These are phyloP conservation scores for Rhinocladiella similis DNA, from an alignment of 2,329 filamentous ascomycete species.

Conservation along the genomic window DNA sequence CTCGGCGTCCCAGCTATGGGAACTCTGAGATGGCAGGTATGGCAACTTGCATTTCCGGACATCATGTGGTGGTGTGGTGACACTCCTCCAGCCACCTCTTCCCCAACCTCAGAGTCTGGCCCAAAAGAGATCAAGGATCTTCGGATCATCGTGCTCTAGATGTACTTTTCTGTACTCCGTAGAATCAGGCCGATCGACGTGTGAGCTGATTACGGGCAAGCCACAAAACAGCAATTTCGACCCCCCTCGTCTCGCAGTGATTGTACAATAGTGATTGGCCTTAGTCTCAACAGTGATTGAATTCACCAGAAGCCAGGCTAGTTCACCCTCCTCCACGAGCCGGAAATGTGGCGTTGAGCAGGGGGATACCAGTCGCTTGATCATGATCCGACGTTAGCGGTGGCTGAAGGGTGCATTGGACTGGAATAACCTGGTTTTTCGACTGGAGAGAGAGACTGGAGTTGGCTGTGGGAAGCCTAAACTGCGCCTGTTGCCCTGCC, in stretches of 20 bases:
- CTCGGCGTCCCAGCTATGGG: background rate
- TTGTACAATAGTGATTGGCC: too few species aligned
- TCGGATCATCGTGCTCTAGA: background rate
- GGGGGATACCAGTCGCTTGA: background rate
- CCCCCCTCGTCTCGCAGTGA: background rate
- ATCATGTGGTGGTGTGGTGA: background rate
- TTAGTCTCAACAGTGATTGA: background rate
- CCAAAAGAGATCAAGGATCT: background rate
- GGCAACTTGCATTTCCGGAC: background rate
- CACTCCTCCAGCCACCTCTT: background rate
- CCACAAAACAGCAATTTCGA: background rate
- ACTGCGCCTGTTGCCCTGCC: background rate
- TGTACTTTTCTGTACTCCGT: background rate
- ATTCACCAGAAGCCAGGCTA: too few species aligned
- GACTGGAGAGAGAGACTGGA: background rate
- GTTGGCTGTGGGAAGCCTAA: background rate
- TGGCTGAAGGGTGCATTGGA: slow-evolving; percentile 9
- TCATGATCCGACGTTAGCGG: slow-evolving; percentile 3
- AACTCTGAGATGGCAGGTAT: background rate
- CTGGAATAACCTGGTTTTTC: background rate
- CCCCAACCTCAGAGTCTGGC: background rate
- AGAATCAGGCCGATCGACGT: background rate
- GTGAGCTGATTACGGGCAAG: background rate
- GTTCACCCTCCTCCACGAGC: background rate
- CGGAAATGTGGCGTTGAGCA: slow-evolving; percentile 4